Conservation (phyloP, 306 rosid species). For the Acacia melanoxylon region DNA sequence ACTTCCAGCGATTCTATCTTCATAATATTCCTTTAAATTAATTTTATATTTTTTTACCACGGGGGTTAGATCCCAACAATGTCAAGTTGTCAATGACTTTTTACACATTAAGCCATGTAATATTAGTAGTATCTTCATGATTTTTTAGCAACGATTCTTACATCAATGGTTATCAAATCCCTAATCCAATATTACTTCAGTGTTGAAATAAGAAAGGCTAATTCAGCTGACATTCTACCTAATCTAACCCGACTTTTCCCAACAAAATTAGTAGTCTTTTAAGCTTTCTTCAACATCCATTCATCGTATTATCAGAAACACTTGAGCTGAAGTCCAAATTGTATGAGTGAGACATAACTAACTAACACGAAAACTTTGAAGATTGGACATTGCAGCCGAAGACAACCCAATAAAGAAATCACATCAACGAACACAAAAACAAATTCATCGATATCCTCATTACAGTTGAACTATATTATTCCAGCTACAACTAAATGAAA, state of each 20-base stretch:
- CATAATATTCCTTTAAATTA: not conserved
- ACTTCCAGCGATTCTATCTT: not conserved
- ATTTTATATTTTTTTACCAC: not conserved
- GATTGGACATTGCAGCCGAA: not conserved
- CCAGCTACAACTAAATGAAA: not conserved
- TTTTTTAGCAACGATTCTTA: conserved; percentile 3
- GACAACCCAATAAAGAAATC: not conserved
- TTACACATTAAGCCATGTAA: not conserved
- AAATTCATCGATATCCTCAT: not conserved
- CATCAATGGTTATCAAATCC: conserved; percentile 4
- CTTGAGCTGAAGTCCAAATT: not conserved
- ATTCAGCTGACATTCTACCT: not conserved
- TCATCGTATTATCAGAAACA: not conserved
- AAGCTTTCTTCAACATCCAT: not conserved
- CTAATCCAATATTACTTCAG: not conserved
- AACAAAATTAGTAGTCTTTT: not conserved
- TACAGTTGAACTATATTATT: not conserved
- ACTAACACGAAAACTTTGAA: not conserved
- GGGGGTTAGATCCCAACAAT: conserved; percentile 2
- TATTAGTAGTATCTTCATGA: conserved; percentile 5
- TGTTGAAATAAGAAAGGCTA: not conserved
- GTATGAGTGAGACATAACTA: not conserved
- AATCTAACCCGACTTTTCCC: not conserved
- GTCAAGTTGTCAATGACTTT: not conserved
- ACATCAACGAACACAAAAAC: not conserved